A percentile compares a stretch with the other conserved stretches of the same genome.
Evolutionary conservation across 805 yeast genomes (phyloP).

Genomic region (Cyberlindnera veronae): DNA sequence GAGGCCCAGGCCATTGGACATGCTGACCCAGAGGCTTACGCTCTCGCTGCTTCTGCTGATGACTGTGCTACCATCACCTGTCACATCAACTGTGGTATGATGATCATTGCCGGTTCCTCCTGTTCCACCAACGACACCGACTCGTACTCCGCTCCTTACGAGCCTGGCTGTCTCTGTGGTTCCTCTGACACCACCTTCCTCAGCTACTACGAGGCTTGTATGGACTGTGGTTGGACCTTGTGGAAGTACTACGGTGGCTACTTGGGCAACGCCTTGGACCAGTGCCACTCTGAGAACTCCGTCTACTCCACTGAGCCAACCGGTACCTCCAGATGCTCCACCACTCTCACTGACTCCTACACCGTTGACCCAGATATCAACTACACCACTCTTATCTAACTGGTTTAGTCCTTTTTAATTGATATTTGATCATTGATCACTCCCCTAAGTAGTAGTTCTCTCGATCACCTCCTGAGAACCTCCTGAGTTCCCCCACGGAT

Average conservation of each 20-base stretch:
- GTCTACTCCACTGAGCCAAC: slow-evolving; percentile 28
- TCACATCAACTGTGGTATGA: slow-evolving; percentile 31
- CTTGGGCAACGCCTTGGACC: slow-evolving; percentile 26
- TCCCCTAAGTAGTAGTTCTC: too few species aligned
- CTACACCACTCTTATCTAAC: slow-evolving; percentile 5
- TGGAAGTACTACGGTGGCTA: slow-evolving; percentile 31
- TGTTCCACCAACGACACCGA: slow-evolving; percentile 21
- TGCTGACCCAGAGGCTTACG: slow-evolving; percentile 26
- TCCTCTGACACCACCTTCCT: slow-evolving; percentile 18
- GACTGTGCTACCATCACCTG: slow-evolving; percentile 29
- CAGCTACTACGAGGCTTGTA: slow-evolving; percentile 25
- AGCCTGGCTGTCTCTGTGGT: slow-evolving; percentile 20
- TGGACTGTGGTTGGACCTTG: slow-evolving; percentile 37
- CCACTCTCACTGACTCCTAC: slow-evolving; percentile 19
- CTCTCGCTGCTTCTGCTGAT: slow-evolving; percentile 26
- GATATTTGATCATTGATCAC: too few species aligned
- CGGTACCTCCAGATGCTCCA: slow-evolving; percentile 30
- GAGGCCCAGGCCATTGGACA: slow-evolving; percentile 16
- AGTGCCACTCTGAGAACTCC: slow-evolving; percentile 19
- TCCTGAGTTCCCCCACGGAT: background rate
- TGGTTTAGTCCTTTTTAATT: too few species aligned
- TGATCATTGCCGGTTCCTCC: slow-evolving; percentile 28
- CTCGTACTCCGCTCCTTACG: slow-evolving; percentile 14
- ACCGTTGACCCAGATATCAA: slow-evolving; percentile 7
- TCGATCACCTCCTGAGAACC: too few species aligned